Base-by-base conservation (phyloP, 305 asterid genomes). In the Fraxinus angustifolia region DNA sequence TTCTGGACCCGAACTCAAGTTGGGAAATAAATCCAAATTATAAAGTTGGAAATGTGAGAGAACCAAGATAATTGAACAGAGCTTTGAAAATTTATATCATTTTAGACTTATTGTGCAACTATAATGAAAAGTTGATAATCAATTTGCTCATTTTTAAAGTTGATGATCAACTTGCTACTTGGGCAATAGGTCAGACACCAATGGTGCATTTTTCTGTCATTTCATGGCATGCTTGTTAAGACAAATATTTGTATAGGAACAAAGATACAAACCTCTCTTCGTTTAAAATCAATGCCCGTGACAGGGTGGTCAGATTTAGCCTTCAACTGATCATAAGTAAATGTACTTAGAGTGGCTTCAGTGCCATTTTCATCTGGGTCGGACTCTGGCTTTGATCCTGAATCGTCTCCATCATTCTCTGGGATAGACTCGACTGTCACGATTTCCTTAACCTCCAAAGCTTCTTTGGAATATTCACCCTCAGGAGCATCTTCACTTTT, bases 281-380 rank as follows among this genome's bases (percentile, higher is more conserved):
- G 83, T 62, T 88, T 89, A 40, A 82, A 86, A 80, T 91, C 93
- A 83, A 92, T 90, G 73, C 95, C 92, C 0, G 87, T 76, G 67
- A 81, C 88, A 8, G 96, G 94, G 62, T 91, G 82, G 17, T 89
- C 91, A 2, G 97, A 87, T 87, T 92, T 92, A 38, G 91, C 89
- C 84, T 82, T 92, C 78, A 92, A 81, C 83, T 87, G 92, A 19
- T 89, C 97, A 60, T 90, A 92, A 67, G 79, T 83, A 80, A 83
- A 91, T 33, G 85, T 87, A 73, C 81, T 79, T 73, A 48, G 86
- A 86, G 76, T 68, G 40, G 76, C 80, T 45, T 77, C 87, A 16
- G 83, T 65, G 72, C 40, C 77, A 35, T 80, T 83, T 56, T 82
- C 91, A 7, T 84, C 89, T 42, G 72, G 83, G 28, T 84, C 83